phyloP scores from a whole-genome alignment of 768 basidiomycete genomes.

The Tephrocybe sp. region DNA sequence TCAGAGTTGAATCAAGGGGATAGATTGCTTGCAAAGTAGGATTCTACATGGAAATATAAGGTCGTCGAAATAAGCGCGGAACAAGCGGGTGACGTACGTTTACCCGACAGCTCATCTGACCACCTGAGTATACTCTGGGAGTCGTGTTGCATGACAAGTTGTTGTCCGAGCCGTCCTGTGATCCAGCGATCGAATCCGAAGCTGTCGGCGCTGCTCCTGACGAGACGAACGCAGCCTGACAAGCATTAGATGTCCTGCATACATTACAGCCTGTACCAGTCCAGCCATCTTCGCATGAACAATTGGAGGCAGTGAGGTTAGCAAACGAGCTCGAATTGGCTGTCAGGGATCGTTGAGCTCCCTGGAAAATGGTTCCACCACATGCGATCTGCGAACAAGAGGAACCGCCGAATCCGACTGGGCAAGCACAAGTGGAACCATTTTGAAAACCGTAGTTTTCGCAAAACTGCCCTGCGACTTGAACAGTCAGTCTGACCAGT shows the following conservation, averaged over 20 bases:
- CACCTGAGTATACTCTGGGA: conserved; percentile 72
- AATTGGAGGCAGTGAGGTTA: conserved; percentile 68
- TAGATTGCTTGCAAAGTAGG: conserved; percentile 80
- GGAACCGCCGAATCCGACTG: conserved; percentile 76
- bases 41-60: conserved; percentile 48
- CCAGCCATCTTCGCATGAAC: conserved; percentile 77
- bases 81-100: conserved; percentile 51
- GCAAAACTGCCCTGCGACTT: conserved; percentile 48
- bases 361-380: conserved; percentile 81
- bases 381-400: conserved; percentile 73
- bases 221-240: conserved; percentile 60
- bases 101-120: conserved; percentile 85
- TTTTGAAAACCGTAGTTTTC: conserved; percentile 66
- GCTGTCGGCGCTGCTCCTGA: conserved; percentile 34
- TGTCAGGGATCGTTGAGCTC: conserved; percentile 53
- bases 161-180: conserved; percentile 46
- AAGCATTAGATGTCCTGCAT: conserved; percentile 66
- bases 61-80: neutral
- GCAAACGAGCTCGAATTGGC: conserved; percentile 42
- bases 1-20: conserved; percentile 69
- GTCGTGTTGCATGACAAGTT: conserved; percentile 72
- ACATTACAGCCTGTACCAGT: conserved; percentile 79
- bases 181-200: conserved; percentile 24
- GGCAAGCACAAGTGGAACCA: conserved; percentile 69
- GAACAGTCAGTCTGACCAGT: conserved; percentile 10